Conservation (phyloP, 495 filamentous ascomycete species). For the Neurospora sublineolata region DNA sequence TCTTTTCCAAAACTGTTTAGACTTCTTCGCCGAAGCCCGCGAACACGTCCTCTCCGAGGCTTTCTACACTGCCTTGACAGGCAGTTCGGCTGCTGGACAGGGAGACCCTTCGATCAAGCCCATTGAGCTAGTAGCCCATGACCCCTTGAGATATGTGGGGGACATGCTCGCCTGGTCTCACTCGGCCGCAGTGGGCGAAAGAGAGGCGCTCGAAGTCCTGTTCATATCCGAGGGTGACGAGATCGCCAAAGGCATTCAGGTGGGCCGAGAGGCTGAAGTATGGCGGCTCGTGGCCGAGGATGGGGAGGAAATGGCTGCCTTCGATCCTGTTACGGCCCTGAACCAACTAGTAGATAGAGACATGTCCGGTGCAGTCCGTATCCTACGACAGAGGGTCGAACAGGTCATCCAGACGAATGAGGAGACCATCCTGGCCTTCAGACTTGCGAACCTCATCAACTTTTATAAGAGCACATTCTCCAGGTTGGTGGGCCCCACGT, state of each 20-base stretch:
- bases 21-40: constrained; percentile 85
- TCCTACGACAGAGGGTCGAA: constrained; percentile 73
- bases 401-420: constrained; percentile 89
- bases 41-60: constrained; percentile 80
- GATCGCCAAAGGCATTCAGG: constrained; percentile 73
- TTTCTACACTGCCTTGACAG: constrained; percentile 84
- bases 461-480: constrained; percentile 85
- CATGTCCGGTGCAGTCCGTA: constrained; percentile 63
- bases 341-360: constrained; percentile 83
- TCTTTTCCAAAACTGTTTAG: constrained; percentile 85
- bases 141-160: constrained; percentile 83
- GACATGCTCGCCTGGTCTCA: constrained; percentile 98
- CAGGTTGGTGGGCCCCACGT: constrained; percentile 60
- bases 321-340: constrained; percentile 74
- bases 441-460: constrained; percentile 71
- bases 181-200: constrained; percentile 84
- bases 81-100: constrained; percentile 37
- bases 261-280: constrained; percentile 74
- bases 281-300: constrained; percentile 59
- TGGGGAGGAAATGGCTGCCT: constrained; percentile 42
- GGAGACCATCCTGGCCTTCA: constrained; percentile 78
- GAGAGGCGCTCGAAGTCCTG: constrained; percentile 81
- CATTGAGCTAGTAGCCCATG: constrained; percentile 88
- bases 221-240: constrained; percentile 91
- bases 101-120: constrained; percentile 58